Evolutionary conservation across 306 rosid species (phyloP), one percentile per base, ranked within the genome.

Genomic region (Vachellia pachyceras): DNA sequence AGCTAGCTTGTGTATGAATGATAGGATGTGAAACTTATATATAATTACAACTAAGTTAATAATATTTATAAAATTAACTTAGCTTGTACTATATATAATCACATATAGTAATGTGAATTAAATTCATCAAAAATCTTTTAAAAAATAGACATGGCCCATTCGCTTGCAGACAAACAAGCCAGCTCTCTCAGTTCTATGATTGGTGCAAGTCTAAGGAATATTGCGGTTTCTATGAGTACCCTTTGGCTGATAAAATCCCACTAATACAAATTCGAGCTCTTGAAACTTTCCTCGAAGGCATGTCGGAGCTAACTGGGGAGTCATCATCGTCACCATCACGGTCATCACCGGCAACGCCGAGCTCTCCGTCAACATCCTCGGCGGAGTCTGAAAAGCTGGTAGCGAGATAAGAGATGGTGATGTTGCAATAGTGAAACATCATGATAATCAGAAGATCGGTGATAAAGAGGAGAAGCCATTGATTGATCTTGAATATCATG

Each of bases 281-380:
- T 1, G 93, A 90, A 75, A 78, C 47, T 65, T 81, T 86, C 39
- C 75, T 94, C 54, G 50, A 84, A 14, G 93, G 89, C 1, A 92
- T 92, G 92, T 92, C 97, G 97, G 83, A 94, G 83, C 39, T 90
- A 69, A 85, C 92, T 0, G 92, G 85, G 29, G 92, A 86, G 29
- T 88, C 90, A 0, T 83, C 90, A 0, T 82, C 88, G 0, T 68
- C 87, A 25, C 81, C 86, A 1, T 52, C 79, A 29, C 33, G 33
- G 7, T 15, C 45, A 4, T 49, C 81, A 11, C 49, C 77, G 11
- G 3, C 64, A 57, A 57, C 33, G 1, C 13, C 35, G 3, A 57
- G 64, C 33, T 57, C 64, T 57, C 6, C 87, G 20, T 77, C 86
- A 0, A 40, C 80, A 5, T 15, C 41, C 11, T 17, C 72, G 1